phyloP scores from a whole-genome alignment of 371 early-diverging fungal genomes.

The Mortierella sp. region DNA sequence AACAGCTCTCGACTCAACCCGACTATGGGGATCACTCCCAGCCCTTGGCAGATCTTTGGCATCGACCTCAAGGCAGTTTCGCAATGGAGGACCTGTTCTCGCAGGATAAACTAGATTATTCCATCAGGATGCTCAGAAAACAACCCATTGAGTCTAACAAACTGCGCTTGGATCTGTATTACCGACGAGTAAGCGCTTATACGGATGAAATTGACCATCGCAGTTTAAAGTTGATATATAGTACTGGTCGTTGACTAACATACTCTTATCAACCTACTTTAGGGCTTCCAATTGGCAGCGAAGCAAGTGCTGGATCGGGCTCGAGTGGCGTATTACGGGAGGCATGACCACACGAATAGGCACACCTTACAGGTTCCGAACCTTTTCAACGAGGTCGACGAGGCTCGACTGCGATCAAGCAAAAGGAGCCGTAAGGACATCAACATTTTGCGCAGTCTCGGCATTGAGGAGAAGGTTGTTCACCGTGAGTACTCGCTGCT shows the following conservation, averaged over 20 bases:
- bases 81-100: conserved; percentile 15
- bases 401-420: neutral
- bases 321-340: neutral
- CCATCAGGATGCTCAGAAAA: neutral
- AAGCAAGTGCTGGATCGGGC: conserved; percentile 8
- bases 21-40: neutral
- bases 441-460: neutral
- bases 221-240: neutral
- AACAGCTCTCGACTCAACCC: neutral
- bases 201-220: neutral
- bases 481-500: neutral
- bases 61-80: conserved; percentile 5
- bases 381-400: conserved; percentile 1
- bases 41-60: conserved; percentile 6
- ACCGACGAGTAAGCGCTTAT: neutral
- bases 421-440: neutral
- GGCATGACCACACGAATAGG: neutral
- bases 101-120: conserved; percentile 9
- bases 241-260: no score
- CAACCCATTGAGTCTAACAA: neutral
- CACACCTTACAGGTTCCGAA: neutral
- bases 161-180: conserved; percentile 7
- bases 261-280: neutral
- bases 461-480: neutral
- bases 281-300: conserved; percentile 4